Percentiles rank a stretch among this genome's conserved stretches.
phyloP scores from a whole-genome alignment of 495 filamentous ascomycete species.

The Thozetella sp. region DNA sequence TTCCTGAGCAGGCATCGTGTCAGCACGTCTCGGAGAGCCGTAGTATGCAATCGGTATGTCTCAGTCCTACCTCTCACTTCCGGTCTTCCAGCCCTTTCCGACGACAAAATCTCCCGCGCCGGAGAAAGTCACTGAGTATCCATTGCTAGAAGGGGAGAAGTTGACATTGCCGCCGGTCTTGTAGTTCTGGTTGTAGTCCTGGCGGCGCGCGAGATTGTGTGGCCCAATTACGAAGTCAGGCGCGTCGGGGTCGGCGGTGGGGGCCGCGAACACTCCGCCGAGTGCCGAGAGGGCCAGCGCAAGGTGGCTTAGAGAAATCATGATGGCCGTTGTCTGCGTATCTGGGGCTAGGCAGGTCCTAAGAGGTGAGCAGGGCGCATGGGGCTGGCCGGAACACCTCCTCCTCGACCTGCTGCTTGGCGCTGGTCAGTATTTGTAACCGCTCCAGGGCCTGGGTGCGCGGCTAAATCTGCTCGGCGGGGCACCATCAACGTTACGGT shows the following conservation, averaged over 20 bases:
- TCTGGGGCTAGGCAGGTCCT: too few species aligned
- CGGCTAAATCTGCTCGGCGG: too few species aligned
- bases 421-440: too few species aligned
- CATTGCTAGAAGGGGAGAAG: constrained; percentile 20
- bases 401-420: too few species aligned
- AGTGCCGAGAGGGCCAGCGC: constrained; percentile 19
- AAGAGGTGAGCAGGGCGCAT: too few species aligned
- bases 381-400: too few species aligned
- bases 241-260: constrained; percentile 11
- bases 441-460: too few species aligned
- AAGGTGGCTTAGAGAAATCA: constrained; percentile 22
- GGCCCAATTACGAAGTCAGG: constrained; percentile 29
- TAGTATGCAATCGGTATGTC: background rate
- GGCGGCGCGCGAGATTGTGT: constrained; percentile 26
- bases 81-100: constrained; percentile 60
- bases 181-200: constrained; percentile 40
- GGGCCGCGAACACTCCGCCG: constrained; percentile 16
- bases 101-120: constrained; percentile 58
- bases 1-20: constrained; percentile 7
- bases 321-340: constrained; percentile 13
- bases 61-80: constrained; percentile 39
- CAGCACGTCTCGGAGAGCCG: background rate
- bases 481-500: too few species aligned
- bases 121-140: constrained; percentile 36
- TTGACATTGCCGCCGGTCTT: constrained; percentile 34